These are phyloP conservation scores for Pythium coloratum DNA, from an alignment of 352 stramenopile species.

Conservation along the genomic window DNA sequence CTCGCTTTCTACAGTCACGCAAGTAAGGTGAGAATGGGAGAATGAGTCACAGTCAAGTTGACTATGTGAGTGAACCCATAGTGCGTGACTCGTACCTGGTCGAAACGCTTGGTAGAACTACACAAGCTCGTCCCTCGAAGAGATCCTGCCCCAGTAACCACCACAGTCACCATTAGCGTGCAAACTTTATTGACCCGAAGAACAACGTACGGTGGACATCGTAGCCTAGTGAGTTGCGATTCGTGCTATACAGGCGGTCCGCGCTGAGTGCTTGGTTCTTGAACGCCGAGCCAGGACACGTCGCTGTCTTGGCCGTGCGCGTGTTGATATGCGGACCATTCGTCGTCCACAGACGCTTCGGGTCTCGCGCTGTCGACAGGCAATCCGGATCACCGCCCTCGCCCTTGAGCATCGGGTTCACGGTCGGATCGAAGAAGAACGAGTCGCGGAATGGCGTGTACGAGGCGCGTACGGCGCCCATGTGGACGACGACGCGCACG, in stretches of 20 bases:
- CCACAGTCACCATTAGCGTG: background rate
- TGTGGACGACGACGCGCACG: slow-evolving; percentile 15
- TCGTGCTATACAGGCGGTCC: slow-evolving; percentile 73
- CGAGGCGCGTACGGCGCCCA: slow-evolving; percentile 25
- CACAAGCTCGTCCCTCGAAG: slow-evolving; percentile 68
- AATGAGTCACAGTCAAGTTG: too few species aligned
- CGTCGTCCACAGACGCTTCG: slow-evolving; percentile 50
- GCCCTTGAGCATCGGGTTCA: slow-evolving; percentile 49
- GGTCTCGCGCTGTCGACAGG: slow-evolving; percentile 39
- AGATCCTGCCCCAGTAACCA: slow-evolving; percentile 33
- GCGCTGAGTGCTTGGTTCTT: slow-evolving; percentile 57
- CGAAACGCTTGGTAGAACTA: slow-evolving; percentile 64
- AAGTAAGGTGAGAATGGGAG: too few species aligned
- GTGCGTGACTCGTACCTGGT: slow-evolving; percentile 20
- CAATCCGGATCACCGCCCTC: slow-evolving; percentile 37
- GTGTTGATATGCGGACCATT: slow-evolving; percentile 45
- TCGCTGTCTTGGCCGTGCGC: slow-evolving; percentile 51
- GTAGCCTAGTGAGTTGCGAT: slow-evolving; percentile 54
- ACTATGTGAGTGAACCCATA: too few species aligned
- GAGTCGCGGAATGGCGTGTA: slow-evolving; percentile 66
- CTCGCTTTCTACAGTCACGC: slow-evolving; percentile 36
- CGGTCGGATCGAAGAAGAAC: slow-evolving; percentile 56
- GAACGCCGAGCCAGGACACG: slow-evolving; percentile 62
- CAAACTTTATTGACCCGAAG: background rate
- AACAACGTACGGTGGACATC: slow-evolving; percentile 57